phyloP scores from a whole-genome alignment of 768 basidiomycete species.

The Clitopilus passeckerianus region DNA sequence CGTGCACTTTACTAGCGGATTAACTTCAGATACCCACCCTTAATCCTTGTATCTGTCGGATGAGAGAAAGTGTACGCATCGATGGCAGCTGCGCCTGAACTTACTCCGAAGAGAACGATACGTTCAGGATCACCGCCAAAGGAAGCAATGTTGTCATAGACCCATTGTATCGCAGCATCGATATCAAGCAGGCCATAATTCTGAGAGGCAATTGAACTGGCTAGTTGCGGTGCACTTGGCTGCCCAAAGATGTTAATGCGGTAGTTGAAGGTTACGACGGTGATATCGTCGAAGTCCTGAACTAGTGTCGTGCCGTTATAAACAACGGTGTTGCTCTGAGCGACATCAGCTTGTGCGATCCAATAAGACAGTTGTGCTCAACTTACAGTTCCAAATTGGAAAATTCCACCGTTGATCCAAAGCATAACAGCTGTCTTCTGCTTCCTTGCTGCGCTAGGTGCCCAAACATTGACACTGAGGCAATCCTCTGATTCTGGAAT shows the following conservation, averaged over 20 bases:
- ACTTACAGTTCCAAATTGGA: slow-evolving; percentile 26
- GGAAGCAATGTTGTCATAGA: slow-evolving; percentile 34
- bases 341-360: background rate
- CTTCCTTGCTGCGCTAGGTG: slow-evolving; percentile 19
- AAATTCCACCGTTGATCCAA: slow-evolving; percentile 30
- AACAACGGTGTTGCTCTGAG: slow-evolving; percentile 18
- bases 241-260: slow-evolving; percentile 28
- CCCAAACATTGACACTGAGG: slow-evolving; percentile 28
- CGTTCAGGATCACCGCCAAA: slow-evolving; percentile 35
- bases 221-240: slow-evolving; percentile 28
- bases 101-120: slow-evolving; percentile 26
- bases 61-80: slow-evolving; percentile 25
- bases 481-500: slow-evolving; percentile 25
- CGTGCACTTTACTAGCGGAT: background rate
- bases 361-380: background rate
- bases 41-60: slow-evolving; percentile 22
- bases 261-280: slow-evolving; percentile 28
- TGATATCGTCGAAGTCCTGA: slow-evolving; percentile 24
- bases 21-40: slow-evolving; percentile 14
- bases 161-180: slow-evolving; percentile 34
- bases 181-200: slow-evolving; percentile 30
- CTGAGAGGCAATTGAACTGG: slow-evolving; percentile 14
- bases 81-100: slow-evolving; percentile 22
- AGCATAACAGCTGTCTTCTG: slow-evolving; percentile 27
- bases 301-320: slow-evolving; percentile 24